Conservation (phyloP, 352 stramenopile genomes). For the Phytophthora lateralis region DNA sequence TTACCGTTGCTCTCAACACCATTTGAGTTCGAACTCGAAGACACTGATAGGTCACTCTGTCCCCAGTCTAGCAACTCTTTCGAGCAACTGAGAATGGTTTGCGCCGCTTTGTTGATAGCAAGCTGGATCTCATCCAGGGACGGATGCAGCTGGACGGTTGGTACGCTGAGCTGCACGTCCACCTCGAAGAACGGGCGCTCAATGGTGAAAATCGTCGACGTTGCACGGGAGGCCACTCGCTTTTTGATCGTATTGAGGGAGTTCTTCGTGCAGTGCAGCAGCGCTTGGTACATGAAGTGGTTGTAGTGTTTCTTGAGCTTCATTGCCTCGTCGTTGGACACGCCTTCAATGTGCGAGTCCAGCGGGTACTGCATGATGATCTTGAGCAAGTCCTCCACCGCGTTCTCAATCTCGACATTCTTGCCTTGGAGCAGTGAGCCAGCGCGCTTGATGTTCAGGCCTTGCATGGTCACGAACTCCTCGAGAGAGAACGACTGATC, state of each 20-base stretch:
- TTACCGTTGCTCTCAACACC: slow-evolving; percentile 23
- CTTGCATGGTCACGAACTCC: slow-evolving; percentile 98
- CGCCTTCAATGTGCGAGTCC: slow-evolving; percentile 94
- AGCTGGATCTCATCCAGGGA: slow-evolving; percentile 98
- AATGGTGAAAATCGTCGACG: slow-evolving; percentile 90
- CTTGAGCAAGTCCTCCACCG: slow-evolving; percentile 96
- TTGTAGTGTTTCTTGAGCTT: slow-evolving; percentile 99
- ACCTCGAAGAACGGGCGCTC: slow-evolving; percentile 98
- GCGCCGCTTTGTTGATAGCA: slow-evolving; percentile 97
- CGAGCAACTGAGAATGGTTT: slow-evolving; percentile 97
- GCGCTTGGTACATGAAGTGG: slow-evolving; percentile 98
- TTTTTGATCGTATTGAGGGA: slow-evolving; percentile 99
- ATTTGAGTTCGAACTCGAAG: slow-evolving; percentile 25
- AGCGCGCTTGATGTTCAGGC: slow-evolving; percentile 92
- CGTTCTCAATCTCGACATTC: slow-evolving; percentile 98
- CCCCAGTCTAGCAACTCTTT: slow-evolving; percentile 97
- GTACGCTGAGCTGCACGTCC: slow-evolving; percentile 95
- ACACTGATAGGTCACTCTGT: slow-evolving; percentile 65
- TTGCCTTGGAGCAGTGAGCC: slow-evolving; percentile 96
- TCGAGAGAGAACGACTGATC: slow-evolving; percentile 97
- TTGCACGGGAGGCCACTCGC: slow-evolving; percentile 92
- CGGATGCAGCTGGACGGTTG: slow-evolving; percentile 93
- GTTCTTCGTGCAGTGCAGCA: slow-evolving; percentile 98
- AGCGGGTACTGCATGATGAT: slow-evolving; percentile 96
- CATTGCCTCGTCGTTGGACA: slow-evolving; percentile 93